Evolutionary conservation across 805 yeast species (phyloP).

Genomic region (Wickerhamiella kazuoi): DNA sequence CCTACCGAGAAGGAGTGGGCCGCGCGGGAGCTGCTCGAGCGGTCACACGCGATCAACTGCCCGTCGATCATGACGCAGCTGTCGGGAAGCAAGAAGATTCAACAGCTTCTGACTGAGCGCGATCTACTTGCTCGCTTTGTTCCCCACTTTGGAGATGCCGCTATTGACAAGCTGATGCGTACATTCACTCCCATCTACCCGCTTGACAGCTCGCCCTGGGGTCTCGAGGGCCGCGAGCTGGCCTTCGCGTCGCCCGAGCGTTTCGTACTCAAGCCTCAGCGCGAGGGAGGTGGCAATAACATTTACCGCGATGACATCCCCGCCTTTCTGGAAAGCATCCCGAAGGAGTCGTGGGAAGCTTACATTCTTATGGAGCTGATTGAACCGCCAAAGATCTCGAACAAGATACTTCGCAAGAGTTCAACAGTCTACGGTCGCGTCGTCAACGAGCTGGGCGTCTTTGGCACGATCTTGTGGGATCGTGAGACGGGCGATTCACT

Average conservation of each 20-base stretch:
- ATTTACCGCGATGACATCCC: constrained; percentile 80
- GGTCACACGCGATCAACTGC: constrained; percentile 68
- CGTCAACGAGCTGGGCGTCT: constrained; percentile 80
- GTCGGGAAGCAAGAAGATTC: constrained; percentile 86
- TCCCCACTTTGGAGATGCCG: constrained; percentile 16
- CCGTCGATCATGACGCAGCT: constrained; percentile 81
- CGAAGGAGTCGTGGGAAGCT: constrained; percentile 66
- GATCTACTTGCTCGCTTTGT: constrained; percentile 32
- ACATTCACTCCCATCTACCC: constrained; percentile 86
- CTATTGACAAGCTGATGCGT: constrained; percentile 21
- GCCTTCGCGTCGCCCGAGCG: constrained; percentile 52
- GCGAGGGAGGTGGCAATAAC: constrained; percentile 98
- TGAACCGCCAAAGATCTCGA: constrained; percentile 50
- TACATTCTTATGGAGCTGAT: constrained; percentile 90
- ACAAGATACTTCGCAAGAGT: constrained; percentile 54
- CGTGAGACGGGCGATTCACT: constrained; percentile 37
- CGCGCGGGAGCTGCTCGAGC: constrained; percentile 55
- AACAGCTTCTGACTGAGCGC: constrained; percentile 60
- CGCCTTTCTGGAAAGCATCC: constrained; percentile 37
- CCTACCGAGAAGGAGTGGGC: constrained; percentile 53
- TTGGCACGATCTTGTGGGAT: constrained; percentile 68
- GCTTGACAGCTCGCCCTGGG: constrained; percentile 48
- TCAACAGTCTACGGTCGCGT: constrained; percentile 51
- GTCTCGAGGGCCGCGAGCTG: constrained; percentile 41
- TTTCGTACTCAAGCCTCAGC: constrained; percentile 85